Base-by-base conservation (phyloP, 768 basidiomycete genomes). In the Phanerochaete sordida region DNA sequence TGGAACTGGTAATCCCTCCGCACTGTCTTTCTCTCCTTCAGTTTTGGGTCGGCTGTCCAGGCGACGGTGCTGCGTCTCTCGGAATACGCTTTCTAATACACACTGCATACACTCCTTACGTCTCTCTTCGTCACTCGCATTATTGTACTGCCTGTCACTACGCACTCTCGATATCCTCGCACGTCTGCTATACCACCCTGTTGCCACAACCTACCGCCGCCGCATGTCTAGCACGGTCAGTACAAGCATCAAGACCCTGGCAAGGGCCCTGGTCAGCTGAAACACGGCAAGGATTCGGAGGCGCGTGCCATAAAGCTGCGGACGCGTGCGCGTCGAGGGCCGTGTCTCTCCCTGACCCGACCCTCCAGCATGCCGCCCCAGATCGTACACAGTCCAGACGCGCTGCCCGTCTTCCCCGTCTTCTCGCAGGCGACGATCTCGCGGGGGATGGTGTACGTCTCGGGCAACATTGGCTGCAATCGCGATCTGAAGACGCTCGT, bases 1-100 rank as follows among this genome's bases (percentile, higher is more conserved):
- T 86, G 84, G 84, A 85, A 85, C 65, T 86, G 85, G 84, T 85
- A 61, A 28, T 51, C 13, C 19, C 39, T 16, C 19, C 39, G n/a
- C n/a, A n/a, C 48, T 49, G 6, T 49, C 30, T 3, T 26, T 5
- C 3, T 49, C 24, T 26, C 48, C 24, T 26, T 49, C 23, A 7
- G 5, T 49, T 26, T 27, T 49, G 30, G 33, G 26, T 26, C 23
- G 23, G 15, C 37, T 27, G 54, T 43, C 54, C 54, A 8, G 51
- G 54, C 8, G 43, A 51, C 50, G 31, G 50, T 15, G 19, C 8
- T 37, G 33, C 1, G n/a, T 28, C 27, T 51, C 50, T 6, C 19
- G 23, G 24, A n/a, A 35, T 39, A 24, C 50, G n/a, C n/a, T n/a
- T 24, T 26, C 39, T 54, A 54, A 31, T 21, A 24, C 43, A 39